A percentile compares a stretch with the other conserved stretches of the same genome.
phyloP scores from a whole-genome alignment of 768 basidiomycete genomes.

The Obba rivulosa region DNA sequence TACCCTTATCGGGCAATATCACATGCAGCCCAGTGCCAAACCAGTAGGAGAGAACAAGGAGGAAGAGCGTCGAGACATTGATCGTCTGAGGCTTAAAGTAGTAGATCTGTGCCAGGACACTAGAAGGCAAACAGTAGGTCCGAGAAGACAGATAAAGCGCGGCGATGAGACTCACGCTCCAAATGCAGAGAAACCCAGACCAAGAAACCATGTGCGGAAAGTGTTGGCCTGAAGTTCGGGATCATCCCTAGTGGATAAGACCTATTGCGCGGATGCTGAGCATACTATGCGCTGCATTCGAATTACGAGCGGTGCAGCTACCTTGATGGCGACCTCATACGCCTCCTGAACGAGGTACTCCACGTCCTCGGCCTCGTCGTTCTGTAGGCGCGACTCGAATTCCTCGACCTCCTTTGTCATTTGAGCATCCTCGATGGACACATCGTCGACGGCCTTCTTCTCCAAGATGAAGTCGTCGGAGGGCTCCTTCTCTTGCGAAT shows the following conservation, averaged over 20 bases:
- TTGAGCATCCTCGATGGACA: conserved; percentile 19
- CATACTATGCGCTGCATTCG: too few species aligned
- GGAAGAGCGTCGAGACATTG: conserved; percentile 42
- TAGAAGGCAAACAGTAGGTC: background rate
- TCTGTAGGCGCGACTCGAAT: conserved; percentile 26
- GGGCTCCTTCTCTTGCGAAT: conserved; percentile 17
- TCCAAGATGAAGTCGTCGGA: conserved; percentile 18
- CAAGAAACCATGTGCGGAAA: conserved; percentile 52
- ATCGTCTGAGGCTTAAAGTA: conserved; percentile 45
- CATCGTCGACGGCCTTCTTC: conserved; percentile 12
- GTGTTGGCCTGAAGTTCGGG: conserved; percentile 40
- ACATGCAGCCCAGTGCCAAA: conserved; percentile 39
- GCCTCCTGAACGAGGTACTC: conserved; percentile 32
- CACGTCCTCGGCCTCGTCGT: conserved; percentile 27
- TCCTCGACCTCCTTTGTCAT: conserved; percentile 24
- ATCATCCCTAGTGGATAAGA: conserved; percentile 32
- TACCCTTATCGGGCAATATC: conserved; percentile 23
- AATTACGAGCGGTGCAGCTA: conserved; percentile 12
- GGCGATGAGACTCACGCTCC: conserved; percentile 42
- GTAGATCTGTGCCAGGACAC: conserved; percentile 29
- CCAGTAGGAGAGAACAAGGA: conserved; percentile 48
- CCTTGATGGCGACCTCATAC: conserved; percentile 37
- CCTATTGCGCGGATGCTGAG: conserved; percentile 13
- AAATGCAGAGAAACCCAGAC: conserved; percentile 52
- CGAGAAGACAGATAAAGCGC: background rate